These are phyloP conservation scores for Candolleomyces eurysporus DNA, from an alignment of 768 basidiomycete species.

Conservation along the genomic window DNA sequence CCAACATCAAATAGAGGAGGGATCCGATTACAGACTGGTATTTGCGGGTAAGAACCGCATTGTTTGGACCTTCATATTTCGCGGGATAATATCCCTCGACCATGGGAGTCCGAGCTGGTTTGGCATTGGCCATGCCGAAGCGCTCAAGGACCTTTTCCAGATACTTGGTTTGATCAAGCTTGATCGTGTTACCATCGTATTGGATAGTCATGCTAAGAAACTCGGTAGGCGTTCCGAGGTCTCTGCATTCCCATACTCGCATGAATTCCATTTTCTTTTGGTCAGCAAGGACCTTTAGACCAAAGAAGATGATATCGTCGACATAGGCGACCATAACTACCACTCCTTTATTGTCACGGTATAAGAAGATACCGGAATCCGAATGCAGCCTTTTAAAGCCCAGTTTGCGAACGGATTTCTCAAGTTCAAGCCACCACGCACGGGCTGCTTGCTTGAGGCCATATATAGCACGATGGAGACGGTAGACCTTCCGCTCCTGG, in stretches of 20 bases:
- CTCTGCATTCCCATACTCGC: constrained; percentile 21
- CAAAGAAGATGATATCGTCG: constrained; percentile 10
- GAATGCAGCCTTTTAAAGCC: constrained; percentile 4
- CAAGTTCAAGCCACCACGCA: constrained; percentile 13
- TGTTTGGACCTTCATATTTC: background rate
- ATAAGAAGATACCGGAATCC: background rate
- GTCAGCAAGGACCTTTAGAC: background rate
- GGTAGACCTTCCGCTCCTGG: constrained; percentile 18
- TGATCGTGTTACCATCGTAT: constrained; percentile 1
- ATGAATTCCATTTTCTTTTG: constrained; percentile 16
- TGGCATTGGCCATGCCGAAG: background rate
- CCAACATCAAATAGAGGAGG: constrained; percentile 15
- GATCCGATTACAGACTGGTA: constrained; percentile 8
- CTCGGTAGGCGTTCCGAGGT: constrained; percentile 16
- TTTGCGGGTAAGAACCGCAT: background rate
- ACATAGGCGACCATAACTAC: constrained; percentile 10
- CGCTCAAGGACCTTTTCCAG: background rate
- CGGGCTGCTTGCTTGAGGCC: constrained; percentile 15
- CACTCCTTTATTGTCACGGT: background rate
- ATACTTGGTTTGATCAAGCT: constrained; percentile 17
- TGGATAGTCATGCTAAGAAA: constrained; percentile 17
- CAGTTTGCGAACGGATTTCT: constrained; percentile 1
- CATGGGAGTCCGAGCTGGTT: constrained; percentile 5
- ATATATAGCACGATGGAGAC: constrained; percentile 12
- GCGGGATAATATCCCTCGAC: background rate